Conservation (phyloP, 2,329 filamentous ascomycete species). For the Parascedosporium putredinis region DNA sequence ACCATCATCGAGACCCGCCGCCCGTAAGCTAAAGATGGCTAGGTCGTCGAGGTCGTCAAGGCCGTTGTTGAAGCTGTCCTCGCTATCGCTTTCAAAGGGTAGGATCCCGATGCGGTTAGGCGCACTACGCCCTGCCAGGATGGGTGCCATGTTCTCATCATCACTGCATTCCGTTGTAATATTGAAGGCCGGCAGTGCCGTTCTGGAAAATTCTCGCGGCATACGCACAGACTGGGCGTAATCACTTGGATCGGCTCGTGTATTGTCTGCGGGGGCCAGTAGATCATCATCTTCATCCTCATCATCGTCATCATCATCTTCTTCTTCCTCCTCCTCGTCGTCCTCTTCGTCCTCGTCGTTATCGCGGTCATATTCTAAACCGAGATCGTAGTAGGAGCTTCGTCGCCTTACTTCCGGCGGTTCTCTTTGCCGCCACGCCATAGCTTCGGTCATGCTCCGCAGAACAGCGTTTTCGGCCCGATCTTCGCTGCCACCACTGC, state of each 20-base stretch:
- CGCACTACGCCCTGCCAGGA: slow-evolving; percentile 24
- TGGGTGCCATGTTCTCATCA: slow-evolving; percentile 21
- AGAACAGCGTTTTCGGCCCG: slow-evolving; percentile 18
- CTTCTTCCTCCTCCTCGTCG: slow-evolving; percentile 26
- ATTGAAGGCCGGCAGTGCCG: slow-evolving; percentile 36
- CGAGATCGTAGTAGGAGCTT: slow-evolving; percentile 1
- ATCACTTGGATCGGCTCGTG: no score
- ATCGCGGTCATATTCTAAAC: slow-evolving; percentile 32
- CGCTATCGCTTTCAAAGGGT: slow-evolving; percentile 42
- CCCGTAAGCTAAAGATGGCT: slow-evolving; percentile 10
- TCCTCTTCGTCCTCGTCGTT: slow-evolving; percentile 33
- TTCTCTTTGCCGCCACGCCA: slow-evolving; percentile 2
- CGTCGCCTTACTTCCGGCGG: background rate
- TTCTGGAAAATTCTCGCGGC: slow-evolving; percentile 40
- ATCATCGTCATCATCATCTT: slow-evolving; percentile 26
- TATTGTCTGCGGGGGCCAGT: background rate
- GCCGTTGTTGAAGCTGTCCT: slow-evolving; percentile 20
- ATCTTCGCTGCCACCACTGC: slow-evolving; percentile 9
- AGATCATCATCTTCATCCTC: slow-evolving; percentile 15
- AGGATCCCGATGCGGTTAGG: slow-evolving; percentile 44
- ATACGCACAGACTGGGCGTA: slow-evolving; percentile 37
- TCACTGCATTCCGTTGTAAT: slow-evolving; percentile 47
- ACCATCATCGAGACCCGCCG: background rate
- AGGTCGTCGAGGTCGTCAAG: slow-evolving; percentile 18
- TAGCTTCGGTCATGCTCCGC: slow-evolving; percentile 5